A percentile compares a stretch with the other conserved stretches of the same genome.
Conservation (phyloP, 169 alveolate genomes). For the Theileria sp. region DNA sequence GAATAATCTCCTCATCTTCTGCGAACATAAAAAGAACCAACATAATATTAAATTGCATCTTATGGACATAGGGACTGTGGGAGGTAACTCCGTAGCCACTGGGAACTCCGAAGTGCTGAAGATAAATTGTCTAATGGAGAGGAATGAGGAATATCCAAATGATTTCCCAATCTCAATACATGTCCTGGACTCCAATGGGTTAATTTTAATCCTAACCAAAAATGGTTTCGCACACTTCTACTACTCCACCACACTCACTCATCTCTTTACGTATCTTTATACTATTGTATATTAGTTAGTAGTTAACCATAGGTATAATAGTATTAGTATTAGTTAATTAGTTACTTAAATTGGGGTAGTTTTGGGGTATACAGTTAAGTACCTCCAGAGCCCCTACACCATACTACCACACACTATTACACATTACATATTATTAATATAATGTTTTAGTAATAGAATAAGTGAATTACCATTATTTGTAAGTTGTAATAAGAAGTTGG, state of each 20-base stretch:
- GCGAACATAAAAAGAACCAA: conserved; percentile 90
- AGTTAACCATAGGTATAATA: no score
- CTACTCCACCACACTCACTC: conserved; percentile 67
- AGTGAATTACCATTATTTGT: conserved; percentile 46
- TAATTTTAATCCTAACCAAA: conserved; percentile 78
- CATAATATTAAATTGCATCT: conserved; percentile 85
- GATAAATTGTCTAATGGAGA: conserved; percentile 66
- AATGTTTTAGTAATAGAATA: background rate
- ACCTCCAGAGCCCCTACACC: no score
- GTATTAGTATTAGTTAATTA: no score
- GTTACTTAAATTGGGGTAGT: no score
- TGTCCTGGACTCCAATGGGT: conserved; percentile 79
- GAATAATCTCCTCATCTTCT: conserved; percentile 82
- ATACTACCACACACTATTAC: background rate
- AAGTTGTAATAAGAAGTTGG: conserved; percentile 37
- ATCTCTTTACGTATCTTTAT: conserved; percentile 36
- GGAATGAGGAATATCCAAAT: conserved; percentile 46
- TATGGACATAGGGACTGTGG: conserved; percentile 85
- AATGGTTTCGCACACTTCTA: conserved; percentile 71
- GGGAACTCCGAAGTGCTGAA: conserved; percentile 53
- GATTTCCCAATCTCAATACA: conserved; percentile 81
- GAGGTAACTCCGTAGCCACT: background rate
- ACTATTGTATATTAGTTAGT: background rate
- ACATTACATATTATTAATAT: no score
- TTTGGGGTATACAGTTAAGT: no score